Conservation (phyloP, 495 filamentous ascomycete genomes). For the Bacidia gigantensis region DNA sequence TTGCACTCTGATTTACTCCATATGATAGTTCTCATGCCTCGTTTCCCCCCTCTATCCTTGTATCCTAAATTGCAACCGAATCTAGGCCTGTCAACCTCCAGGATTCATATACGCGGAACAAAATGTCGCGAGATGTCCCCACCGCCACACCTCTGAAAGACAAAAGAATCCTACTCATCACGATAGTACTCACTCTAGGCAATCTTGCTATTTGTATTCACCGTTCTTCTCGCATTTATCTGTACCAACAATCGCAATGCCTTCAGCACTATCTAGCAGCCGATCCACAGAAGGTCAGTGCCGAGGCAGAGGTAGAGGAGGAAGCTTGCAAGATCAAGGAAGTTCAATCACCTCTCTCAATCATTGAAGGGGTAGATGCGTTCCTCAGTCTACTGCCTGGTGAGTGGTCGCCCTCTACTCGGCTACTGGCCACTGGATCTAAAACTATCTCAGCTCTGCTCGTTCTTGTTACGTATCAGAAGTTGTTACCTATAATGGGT, state of each 20-base stretch:
- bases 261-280: constrained; percentile 1
- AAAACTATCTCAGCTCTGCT: constrained; percentile 13
- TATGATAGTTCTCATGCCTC: too few species aligned
- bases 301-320: constrained; percentile 1
- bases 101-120: too few species aligned
- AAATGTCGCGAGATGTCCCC: neutral
- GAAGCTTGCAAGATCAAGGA: constrained; percentile 5
- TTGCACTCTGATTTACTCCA: too few species aligned
- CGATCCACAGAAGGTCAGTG: constrained; percentile 7
- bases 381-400: constrained; percentile 9
- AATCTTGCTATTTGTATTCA: constrained; percentile 4
- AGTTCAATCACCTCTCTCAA: constrained; percentile 7
- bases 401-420: too few species aligned
- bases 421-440: too few species aligned
- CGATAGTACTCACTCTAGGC: constrained; percentile 1
- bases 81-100: too few species aligned
- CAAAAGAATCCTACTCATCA: constrained; percentile 5
- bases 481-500: constrained; percentile 6
- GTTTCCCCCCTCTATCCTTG: too few species aligned
- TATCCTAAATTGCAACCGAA: too few species aligned
- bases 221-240: constrained; percentile 5
- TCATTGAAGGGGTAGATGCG: constrained; percentile 9
- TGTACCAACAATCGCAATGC: constrained; percentile 8
- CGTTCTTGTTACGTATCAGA: constrained; percentile 13
- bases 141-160: neutral